Percentiles rank a stretch among this genome's conserved stretches.
These are phyloP conservation scores for Boletus fagicola DNA, from an alignment of 768 basidiomycete species.

Conservation along the genomic window DNA sequence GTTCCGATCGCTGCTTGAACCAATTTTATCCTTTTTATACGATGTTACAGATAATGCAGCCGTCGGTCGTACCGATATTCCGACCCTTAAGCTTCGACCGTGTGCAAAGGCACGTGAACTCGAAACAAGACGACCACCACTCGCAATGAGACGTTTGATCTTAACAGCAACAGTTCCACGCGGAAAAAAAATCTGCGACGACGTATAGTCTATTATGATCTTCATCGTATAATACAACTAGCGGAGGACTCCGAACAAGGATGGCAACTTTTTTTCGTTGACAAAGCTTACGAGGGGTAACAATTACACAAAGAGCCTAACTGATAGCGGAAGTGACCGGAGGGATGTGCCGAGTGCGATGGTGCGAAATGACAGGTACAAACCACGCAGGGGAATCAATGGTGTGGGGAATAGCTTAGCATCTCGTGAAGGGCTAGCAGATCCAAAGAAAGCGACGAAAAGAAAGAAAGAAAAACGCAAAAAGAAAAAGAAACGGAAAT, in stretches of 20 bases:
- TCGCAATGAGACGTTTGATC: not conserved
- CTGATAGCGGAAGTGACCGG: not conserved
- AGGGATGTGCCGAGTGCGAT: slow-evolving; percentile 1
- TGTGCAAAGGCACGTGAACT: not conserved
- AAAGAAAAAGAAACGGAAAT: not conserved
- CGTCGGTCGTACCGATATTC: not conserved
- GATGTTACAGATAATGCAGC: not conserved
- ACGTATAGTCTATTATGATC: slow-evolving; percentile 18
- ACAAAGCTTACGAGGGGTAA: not conserved
- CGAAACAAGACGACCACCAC: slow-evolving; percentile 1
- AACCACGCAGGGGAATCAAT: slow-evolving; percentile 16
- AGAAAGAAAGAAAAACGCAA: not conserved
- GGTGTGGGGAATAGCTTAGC: slow-evolving; percentile 19
- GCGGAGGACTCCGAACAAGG: not conserved
- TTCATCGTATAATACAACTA: slow-evolving; percentile 23
- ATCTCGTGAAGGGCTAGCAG: not conserved
- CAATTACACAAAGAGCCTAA: slow-evolving; percentile 10
- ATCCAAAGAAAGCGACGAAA: slow-evolving; percentile 11
- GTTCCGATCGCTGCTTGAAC: slow-evolving; percentile 9
- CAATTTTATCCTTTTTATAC: not conserved
- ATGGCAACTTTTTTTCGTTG: slow-evolving; percentile 9
- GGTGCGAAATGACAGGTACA: slow-evolving; percentile 16
- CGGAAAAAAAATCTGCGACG: not conserved
- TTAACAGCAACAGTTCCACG: not conserved
- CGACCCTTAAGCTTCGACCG: not conserved